These are phyloP conservation scores for Calycina herbarum DNA, from an alignment of 2,329 filamentous ascomycete genomes.

Conservation along the genomic window DNA sequence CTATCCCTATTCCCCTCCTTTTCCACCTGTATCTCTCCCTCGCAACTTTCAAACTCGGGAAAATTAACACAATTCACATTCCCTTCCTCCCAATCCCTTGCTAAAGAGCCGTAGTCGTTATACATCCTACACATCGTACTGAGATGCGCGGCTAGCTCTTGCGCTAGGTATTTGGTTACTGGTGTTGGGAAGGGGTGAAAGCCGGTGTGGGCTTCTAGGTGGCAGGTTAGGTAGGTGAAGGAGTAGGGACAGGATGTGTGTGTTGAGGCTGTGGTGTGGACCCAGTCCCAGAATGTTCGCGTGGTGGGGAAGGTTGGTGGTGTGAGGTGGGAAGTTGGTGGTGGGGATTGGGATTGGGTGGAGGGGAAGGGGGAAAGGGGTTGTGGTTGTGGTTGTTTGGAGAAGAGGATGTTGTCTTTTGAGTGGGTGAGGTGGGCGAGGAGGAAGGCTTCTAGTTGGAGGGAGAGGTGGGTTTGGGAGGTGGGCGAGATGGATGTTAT, in stretches of 20 bases:
- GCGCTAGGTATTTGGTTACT: neutral
- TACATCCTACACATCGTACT: constrained; percentile 5
- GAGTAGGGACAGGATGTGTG: constrained; percentile 17
- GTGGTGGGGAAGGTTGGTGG: neutral
- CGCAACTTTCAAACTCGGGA: neutral
- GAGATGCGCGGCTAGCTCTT: neutral
- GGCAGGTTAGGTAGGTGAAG: constrained; percentile 8
- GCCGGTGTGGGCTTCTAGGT: neutral
- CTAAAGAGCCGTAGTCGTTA: constrained; percentile 11
- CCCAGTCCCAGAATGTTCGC: neutral
- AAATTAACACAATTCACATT: constrained; percentile 9
- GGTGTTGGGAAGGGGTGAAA: neutral
- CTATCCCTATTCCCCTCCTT: neutral
- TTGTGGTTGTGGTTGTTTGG: too few relatives aligned
- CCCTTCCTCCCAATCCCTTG: neutral
- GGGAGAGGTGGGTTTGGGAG: too few relatives aligned
- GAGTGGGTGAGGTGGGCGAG: too few relatives aligned
- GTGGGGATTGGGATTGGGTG: too few relatives aligned
- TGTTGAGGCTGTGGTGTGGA: constrained; percentile 3
- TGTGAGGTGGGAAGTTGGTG: neutral
- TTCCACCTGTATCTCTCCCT: too few relatives aligned
- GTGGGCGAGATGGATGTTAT: too few relatives aligned
- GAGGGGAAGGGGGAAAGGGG: too few relatives aligned
- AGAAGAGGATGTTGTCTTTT: too few relatives aligned
- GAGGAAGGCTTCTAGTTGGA: too few relatives aligned